A percentile compares a stretch with the other conserved stretches of the same genome.
Evolutionary conservation across 2,329 filamentous ascomycete genomes (phyloP).

Genomic region (Coccinonectria pachysandricola): DNA sequence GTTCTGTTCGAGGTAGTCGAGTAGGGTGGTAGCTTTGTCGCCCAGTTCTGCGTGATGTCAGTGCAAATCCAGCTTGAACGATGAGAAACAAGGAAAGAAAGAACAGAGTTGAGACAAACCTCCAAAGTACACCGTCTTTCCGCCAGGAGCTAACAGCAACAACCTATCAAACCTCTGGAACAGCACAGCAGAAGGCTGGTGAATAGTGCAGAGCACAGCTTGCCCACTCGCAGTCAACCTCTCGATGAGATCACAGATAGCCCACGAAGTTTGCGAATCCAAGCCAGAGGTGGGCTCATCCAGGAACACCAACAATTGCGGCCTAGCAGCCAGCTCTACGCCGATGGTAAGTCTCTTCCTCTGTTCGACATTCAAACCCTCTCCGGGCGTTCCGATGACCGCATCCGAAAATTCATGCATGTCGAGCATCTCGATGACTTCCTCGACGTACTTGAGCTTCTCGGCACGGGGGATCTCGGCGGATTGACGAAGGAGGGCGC

Average conservation of each 20-base stretch:
- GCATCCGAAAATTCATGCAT: slow-evolving; percentile 59
- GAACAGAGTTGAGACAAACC: slow-evolving; percentile 25
- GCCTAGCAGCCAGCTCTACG: slow-evolving; percentile 65
- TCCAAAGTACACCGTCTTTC: slow-evolving; percentile 50
- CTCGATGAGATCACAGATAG: slow-evolving; percentile 59
- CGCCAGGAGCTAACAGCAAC: slow-evolving; percentile 44
- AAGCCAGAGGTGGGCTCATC: slow-evolving; percentile 71
- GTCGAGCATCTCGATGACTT: slow-evolving; percentile 21
- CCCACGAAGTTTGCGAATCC: slow-evolving; percentile 66
- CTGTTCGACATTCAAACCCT: slow-evolving; percentile 36
- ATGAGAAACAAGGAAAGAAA: no score
- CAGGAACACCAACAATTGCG: slow-evolving; percentile 61
- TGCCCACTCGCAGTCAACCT: slow-evolving; percentile 44
- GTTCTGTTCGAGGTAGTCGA: slow-evolving; percentile 49
- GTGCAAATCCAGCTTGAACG: no score
- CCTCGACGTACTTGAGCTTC: slow-evolving; percentile 20
- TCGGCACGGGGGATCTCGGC: slow-evolving; percentile 34
- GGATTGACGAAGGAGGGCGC: slow-evolving; percentile 57
- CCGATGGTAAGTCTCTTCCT: slow-evolving; percentile 58
- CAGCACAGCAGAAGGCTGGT: slow-evolving; percentile 34
- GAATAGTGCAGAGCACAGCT: slow-evolving; percentile 36
- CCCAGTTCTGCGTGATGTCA: neutral
- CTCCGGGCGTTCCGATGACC: slow-evolving; percentile 41
- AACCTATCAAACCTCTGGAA: slow-evolving; percentile 43
- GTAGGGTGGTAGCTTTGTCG: slow-evolving; percentile 3